Conservation (phyloP, 306 rosid species). For the Neltuma alba region DNA sequence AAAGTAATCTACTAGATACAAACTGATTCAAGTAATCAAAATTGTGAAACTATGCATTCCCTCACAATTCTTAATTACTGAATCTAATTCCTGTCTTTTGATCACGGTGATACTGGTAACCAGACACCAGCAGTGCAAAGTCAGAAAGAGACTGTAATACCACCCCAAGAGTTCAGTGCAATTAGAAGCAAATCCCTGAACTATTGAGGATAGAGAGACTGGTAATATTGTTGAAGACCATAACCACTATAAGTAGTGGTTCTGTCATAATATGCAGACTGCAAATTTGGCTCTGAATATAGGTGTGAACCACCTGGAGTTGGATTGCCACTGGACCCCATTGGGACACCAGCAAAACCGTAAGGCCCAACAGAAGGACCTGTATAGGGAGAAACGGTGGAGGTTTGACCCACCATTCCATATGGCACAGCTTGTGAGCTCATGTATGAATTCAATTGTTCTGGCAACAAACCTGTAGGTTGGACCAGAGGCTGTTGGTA, state of each 20-base stretch:
- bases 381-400: conserved; percentile 49
- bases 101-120: conserved; percentile 23
- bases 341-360: conserved; percentile 57
- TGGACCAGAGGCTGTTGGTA: conserved; percentile 53
- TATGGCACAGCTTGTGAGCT: conserved; percentile 52
- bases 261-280: conserved; percentile 51
- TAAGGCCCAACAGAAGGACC: conserved; percentile 59
- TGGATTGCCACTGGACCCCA: conserved; percentile 57
- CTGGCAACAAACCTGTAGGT: conserved; percentile 55
- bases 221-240: conserved; percentile 54
- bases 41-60: conserved; percentile 34
- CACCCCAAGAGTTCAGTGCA: conserved; percentile 40
- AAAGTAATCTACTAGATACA: conserved; percentile 21
- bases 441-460: conserved; percentile 51
- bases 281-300: conserved; percentile 52
- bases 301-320: conserved; percentile 52
- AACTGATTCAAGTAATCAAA: conserved; percentile 36
- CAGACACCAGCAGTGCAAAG: conserved; percentile 34
- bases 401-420: conserved; percentile 60
- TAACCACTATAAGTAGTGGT: conserved; percentile 59
- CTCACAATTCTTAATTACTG: conserved; percentile 38
- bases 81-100: conserved; percentile 39
- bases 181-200: conserved; percentile 26
- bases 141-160: conserved; percentile 35
- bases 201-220: conserved; percentile 66